Evolutionary conservation across 139 green algal genomes (phyloP).

Genomic region (Asterochloris erici): DNA sequence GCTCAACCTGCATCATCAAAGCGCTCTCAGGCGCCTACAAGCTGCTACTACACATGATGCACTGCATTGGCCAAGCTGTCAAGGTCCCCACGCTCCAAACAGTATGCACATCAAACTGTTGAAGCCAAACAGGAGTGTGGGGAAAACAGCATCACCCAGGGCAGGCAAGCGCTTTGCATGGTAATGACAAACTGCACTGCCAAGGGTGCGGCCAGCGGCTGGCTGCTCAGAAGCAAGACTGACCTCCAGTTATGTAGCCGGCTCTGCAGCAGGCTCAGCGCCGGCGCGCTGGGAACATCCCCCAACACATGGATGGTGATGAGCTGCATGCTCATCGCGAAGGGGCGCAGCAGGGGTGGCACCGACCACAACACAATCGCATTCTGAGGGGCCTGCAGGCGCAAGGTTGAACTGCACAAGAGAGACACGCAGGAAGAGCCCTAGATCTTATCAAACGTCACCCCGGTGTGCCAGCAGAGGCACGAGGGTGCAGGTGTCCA

Average conservation of each 20-base stretch:
- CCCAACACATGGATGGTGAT: slow-evolving; percentile 89
- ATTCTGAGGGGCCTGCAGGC: slow-evolving; percentile 69
- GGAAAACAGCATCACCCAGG: too few species aligned
- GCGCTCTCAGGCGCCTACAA: slow-evolving; percentile 19
- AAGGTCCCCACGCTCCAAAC: too few species aligned
- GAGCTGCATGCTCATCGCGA: slow-evolving; percentile 76
- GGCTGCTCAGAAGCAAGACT: not conserved
- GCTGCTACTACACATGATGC: not conserved
- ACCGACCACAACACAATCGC: slow-evolving; percentile 85
- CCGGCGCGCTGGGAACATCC: slow-evolving; percentile 88
- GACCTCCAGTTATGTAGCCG: slow-evolving; percentile 41
- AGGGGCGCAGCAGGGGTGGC: slow-evolving; percentile 67
- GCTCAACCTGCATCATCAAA: slow-evolving; percentile 25
- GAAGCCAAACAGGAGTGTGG: too few species aligned
- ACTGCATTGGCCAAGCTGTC: too few species aligned
- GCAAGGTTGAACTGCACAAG: not conserved
- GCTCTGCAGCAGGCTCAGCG: slow-evolving; percentile 76
- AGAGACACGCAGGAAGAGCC: too few species aligned
- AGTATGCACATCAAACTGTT: too few species aligned
- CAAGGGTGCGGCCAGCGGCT: not conserved
- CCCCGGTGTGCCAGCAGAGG: too few species aligned
- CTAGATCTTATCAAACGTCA: too few species aligned
- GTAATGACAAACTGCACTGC: not conserved
- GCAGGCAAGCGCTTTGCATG: too few species aligned
- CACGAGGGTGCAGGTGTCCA: too few species aligned